Evolutionary conservation across 192 early-diverging fungal species (phyloP).

Genomic region (Gorgonomyces haynaldii): DNA sequence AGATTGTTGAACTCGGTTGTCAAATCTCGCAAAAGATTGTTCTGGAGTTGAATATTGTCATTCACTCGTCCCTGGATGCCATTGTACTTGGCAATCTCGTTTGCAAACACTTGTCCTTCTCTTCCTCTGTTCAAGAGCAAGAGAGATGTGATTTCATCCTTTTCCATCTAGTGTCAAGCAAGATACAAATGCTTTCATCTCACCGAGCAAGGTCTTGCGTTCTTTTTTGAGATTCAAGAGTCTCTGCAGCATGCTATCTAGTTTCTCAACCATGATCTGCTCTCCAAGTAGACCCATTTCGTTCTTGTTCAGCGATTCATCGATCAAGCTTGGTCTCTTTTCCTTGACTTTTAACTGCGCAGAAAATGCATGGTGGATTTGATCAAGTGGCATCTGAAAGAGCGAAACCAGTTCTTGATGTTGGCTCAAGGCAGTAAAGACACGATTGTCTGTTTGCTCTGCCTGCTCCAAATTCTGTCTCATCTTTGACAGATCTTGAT

Average conservation of each 20-base stretch:
- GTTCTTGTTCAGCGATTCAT: constrained; percentile 10
- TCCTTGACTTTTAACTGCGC: constrained; percentile 16
- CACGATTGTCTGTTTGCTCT: no score
- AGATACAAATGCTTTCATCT: constrained; percentile 62
- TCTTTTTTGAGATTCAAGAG: constrained; percentile 61
- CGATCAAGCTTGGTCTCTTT: constrained; percentile 27
- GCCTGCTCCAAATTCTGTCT: no score
- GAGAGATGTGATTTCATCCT: constrained; percentile 81
- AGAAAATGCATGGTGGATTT: constrained; percentile 32
- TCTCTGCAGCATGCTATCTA: constrained; percentile 52
- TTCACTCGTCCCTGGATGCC: constrained; percentile 64
- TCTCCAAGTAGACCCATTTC: constrained; percentile 39
- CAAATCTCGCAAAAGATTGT: constrained; percentile 44
- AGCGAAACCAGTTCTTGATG: no score
- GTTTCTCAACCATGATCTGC: constrained; percentile 44
- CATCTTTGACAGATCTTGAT: no score
- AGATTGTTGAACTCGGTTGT: no score
- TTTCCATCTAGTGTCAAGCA: constrained; percentile 31
- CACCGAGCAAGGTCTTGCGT: constrained; percentile 50
- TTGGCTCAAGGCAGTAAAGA: no score
- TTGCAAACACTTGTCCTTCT: constrained; percentile 76
- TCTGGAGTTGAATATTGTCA: constrained; percentile 61
- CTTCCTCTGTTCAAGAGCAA: constrained; percentile 72
- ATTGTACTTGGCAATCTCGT: constrained; percentile 85
- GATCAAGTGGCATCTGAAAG: constrained; percentile 32